phyloP scores from a whole-genome alignment of 1,284 basidiomycete species.

The Abortiporus biennis region DNA sequence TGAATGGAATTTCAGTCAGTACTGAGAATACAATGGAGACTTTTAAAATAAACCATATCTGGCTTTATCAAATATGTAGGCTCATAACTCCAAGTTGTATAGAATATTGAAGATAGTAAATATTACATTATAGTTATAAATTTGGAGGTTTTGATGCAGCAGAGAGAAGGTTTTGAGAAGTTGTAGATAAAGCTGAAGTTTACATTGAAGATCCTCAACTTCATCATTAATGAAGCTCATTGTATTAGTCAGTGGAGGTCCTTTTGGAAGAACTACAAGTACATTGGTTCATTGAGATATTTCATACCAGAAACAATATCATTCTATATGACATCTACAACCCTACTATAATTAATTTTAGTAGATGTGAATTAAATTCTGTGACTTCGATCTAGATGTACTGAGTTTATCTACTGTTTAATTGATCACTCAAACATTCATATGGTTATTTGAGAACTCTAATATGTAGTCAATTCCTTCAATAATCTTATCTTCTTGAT shows the following conservation, averaged over 20 bases:
- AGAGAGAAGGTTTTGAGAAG: slow-evolving; percentile 14
- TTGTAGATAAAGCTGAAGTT: slow-evolving; percentile 23
- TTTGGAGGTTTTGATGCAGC: slow-evolving; percentile 25
- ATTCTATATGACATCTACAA: slow-evolving; percentile 29
- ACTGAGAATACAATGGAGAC: slow-evolving; percentile 15
- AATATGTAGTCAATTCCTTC: slow-evolving; percentile 17
- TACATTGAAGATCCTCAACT: slow-evolving; percentile 17
- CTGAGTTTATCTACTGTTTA: slow-evolving; percentile 13
- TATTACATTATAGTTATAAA: slow-evolving; percentile 27
- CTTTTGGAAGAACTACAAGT: slow-evolving; percentile 26
- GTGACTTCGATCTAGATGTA: slow-evolving; percentile 3
- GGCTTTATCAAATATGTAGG: neutral
- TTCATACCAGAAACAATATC: slow-evolving; percentile 22
- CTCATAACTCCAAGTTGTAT: neutral
- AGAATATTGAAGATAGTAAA: slow-evolving; percentile 24
- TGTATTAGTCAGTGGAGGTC: slow-evolving; percentile 29
- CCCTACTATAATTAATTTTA: slow-evolving; percentile 23
- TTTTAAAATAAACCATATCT: slow-evolving; percentile 14
- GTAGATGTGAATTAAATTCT: slow-evolving; percentile 10
- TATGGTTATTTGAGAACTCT: slow-evolving; percentile 21
- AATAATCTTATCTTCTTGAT: slow-evolving; percentile 28
- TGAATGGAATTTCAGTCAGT: slow-evolving; percentile 18
- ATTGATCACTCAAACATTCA: slow-evolving; percentile 30
- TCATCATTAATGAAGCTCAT: slow-evolving; percentile 33
- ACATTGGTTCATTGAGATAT: slow-evolving; percentile 21